Conservation (phyloP, 2,329 filamentous ascomycete species). For the Xylaria digitata region DNA sequence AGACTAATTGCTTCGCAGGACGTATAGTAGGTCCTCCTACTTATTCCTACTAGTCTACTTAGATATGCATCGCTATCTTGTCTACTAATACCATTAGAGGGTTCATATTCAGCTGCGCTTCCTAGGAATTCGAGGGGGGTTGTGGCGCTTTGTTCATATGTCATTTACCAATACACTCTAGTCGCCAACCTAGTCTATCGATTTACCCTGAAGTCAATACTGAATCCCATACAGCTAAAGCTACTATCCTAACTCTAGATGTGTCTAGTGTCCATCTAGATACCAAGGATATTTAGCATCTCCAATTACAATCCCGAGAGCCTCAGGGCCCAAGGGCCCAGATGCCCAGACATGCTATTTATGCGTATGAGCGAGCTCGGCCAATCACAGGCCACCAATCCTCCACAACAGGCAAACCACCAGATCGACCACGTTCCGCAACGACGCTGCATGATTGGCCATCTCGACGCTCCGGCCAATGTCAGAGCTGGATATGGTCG, state of each 20-base stretch:
- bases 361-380: not conserved
- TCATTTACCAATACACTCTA: too few relatives aligned
- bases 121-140: too few relatives aligned
- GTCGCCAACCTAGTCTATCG: too few relatives aligned
- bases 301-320: not conserved
- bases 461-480: constrained; percentile 39
- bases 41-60: not conserved
- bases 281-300: not conserved
- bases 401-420: constrained; percentile 36
- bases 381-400: constrained; percentile 30
- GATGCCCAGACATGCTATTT: not conserved
- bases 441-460: constrained; percentile 34
- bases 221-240: not conserved
- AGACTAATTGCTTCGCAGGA: not conserved
- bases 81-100: not conserved
- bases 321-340: not conserved
- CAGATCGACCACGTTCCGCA: constrained; percentile 40
- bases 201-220: too few relatives aligned
- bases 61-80: not conserved
- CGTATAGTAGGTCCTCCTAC: not conserved
- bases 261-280: not conserved
- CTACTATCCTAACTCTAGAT: not conserved
- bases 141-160: too few relatives aligned
- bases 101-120: not conserved
- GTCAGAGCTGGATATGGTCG: constrained; percentile 48